Percentiles rank a stretch among this genome's conserved stretches.
phyloP scores from a whole-genome alignment of 352 stramenopile species.

The Phytopythium ostracodes region DNA sequence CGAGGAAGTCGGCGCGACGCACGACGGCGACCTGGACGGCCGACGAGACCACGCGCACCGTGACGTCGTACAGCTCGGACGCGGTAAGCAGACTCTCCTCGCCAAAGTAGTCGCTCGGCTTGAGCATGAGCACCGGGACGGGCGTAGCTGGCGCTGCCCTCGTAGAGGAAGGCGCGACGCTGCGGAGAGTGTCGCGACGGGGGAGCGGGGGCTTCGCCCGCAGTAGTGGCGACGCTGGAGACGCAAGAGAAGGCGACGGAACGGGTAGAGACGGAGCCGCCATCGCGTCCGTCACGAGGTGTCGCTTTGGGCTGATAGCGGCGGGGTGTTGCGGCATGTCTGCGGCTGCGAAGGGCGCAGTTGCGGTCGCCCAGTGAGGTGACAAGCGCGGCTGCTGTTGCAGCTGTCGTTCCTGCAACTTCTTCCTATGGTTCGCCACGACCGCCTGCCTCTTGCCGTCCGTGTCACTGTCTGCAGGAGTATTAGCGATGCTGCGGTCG shows the following conservation, averaged over 20 bases:
- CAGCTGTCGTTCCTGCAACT: background rate
- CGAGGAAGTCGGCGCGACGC: conserved; percentile 31
- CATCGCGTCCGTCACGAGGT: background rate
- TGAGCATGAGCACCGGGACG: conserved; percentile 42
- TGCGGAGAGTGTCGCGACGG: conserved; percentile 2
- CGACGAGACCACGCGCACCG: conserved; percentile 49
- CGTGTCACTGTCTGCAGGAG: background rate
- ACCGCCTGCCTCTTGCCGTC: background rate
- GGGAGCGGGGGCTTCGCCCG: background rate
- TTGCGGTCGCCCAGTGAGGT: background rate
- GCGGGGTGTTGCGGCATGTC: background rate
- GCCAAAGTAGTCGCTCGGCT: conserved; percentile 52
- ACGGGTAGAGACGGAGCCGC: background rate
- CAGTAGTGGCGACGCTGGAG: background rate
- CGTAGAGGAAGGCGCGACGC: background rate
- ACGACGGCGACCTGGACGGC: conserved; percentile 41
- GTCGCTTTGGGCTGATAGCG: background rate
- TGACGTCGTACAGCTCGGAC: conserved; percentile 38
- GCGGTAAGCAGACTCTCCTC: conserved; percentile 44
- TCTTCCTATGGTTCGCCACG: background rate
- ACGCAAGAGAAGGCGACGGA: background rate
- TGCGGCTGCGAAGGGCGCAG: background rate
- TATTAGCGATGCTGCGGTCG: background rate
- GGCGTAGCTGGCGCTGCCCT: background rate
- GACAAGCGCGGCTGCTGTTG: conserved; percentile 1